A percentile compares a stretch with the other conserved stretches of the same genome.
These are phyloP conservation scores for Sporothrix pseudoabietina DNA, from an alignment of 2,329 filamentous ascomycete genomes.

Conservation along the genomic window DNA sequence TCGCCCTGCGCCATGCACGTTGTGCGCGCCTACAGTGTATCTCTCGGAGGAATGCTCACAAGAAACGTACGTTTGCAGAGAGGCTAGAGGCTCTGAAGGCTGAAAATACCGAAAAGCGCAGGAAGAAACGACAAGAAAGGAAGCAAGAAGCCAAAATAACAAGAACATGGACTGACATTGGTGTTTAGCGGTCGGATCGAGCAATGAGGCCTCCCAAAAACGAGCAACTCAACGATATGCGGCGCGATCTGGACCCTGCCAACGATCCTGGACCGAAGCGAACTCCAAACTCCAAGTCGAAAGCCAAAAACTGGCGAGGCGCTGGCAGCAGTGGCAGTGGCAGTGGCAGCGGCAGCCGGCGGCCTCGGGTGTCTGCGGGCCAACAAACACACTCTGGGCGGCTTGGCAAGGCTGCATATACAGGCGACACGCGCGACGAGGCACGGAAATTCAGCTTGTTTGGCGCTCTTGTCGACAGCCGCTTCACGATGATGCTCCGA, in stretches of 20 bases:
- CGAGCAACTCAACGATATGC: not conserved
- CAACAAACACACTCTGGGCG: not conserved
- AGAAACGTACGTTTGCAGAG: not conserved
- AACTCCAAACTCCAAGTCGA: not conserved
- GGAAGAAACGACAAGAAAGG: not conserved
- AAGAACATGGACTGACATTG: not conserved
- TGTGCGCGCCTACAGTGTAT: conserved; percentile 28
- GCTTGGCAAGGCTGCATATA: not conserved
- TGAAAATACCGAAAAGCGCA: not conserved
- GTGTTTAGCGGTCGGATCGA: not conserved
- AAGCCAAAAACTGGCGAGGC: not conserved
- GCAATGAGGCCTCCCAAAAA: not conserved
- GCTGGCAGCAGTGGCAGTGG: not conserved
- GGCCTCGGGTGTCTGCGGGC: not conserved
- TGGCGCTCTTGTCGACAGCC: conserved; percentile 37
- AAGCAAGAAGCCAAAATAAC: not conserved
- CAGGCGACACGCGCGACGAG: conserved; percentile 19
- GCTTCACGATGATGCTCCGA: conserved; percentile 44
- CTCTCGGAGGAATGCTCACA: not conserved
- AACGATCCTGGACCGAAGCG: not conserved
- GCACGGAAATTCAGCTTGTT: conserved; percentile 38
- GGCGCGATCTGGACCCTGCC: not conserved
- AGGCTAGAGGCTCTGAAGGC: too few species aligned
- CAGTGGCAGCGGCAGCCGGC: not conserved
- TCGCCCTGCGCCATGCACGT: conserved; percentile 23